Percentiles rank a stretch among this genome's conserved stretches.
phyloP scores from a whole-genome alignment of 192 early-diverging fungal species.

The Martensiomyces pterosporus region DNA sequence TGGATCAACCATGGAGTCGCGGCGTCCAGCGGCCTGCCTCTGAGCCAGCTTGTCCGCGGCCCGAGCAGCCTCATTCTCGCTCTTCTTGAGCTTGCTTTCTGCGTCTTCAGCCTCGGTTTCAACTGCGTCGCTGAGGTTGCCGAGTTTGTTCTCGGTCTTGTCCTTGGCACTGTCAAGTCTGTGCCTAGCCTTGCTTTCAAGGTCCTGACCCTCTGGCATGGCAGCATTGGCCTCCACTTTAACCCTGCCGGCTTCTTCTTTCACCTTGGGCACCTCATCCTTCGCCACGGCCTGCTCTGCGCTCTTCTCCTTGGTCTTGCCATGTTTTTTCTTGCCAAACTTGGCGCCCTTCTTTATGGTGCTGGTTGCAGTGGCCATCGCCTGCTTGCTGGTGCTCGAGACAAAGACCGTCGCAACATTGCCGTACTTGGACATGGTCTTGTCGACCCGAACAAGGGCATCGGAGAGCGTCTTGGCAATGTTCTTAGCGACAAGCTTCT shows the following conservation, averaged over 20 bases:
- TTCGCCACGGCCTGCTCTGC: background rate
- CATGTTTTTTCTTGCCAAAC: conserved; percentile 20
- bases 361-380: conserved; percentile 12
- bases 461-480: conserved; percentile 34
- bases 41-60: conserved; percentile 16
- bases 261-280: conserved; percentile 5
- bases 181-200: no score
- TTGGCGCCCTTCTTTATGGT: conserved; percentile 21
- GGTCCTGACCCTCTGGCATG: no score
- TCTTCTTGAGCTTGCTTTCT: conserved; percentile 1
- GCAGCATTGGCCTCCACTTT: no score
- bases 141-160: background rate
- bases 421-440: conserved; percentile 31
- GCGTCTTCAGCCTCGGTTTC: no score
- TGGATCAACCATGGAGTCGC: no score
- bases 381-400: conserved; percentile 17
- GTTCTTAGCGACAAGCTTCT: conserved; percentile 23
- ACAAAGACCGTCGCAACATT: conserved; percentile 16
- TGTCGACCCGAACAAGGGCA: conserved; percentile 19
- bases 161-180: background rate
- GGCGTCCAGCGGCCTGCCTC: no score
- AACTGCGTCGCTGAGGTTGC: no score
- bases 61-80: conserved; percentile 1
- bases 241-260: background rate
- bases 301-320: background rate